These are phyloP conservation scores for Lathyrus oleraceus DNA, from an alignment of 306 rosid species.

Conservation along the genomic window DNA sequence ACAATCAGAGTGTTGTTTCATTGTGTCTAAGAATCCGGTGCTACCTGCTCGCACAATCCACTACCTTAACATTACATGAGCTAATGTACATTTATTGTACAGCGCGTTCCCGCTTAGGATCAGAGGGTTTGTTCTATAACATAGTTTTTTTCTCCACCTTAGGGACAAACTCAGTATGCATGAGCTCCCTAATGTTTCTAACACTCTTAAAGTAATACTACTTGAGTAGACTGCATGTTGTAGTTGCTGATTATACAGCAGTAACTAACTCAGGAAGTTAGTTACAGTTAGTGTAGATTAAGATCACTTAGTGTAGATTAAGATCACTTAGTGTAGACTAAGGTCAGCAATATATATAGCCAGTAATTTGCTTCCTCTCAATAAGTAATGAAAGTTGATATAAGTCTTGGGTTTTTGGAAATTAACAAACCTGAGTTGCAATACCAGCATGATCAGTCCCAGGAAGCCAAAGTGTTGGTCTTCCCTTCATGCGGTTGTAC, in stretches of 20 bases:
- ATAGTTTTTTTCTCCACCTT: not conserved
- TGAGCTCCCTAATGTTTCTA: not conserved
- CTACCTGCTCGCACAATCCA: not conserved
- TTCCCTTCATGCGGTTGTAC: conserved; percentile 94
- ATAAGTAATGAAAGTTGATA: not conserved
- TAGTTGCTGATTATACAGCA: not conserved
- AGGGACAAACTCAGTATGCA: not conserved
- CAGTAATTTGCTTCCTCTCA: not conserved
- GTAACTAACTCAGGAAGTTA: not conserved
- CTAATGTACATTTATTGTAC: not conserved
- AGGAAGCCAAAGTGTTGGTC: conserved; percentile 96
- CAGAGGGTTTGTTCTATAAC: not conserved
- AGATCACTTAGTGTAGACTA: not conserved
- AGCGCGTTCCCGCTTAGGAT: not conserved
- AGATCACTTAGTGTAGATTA: not conserved
- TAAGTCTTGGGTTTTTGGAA: not conserved
- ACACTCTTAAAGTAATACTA: not conserved
- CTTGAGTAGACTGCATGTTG: not conserved
- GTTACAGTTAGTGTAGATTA: not conserved
- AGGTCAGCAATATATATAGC: not conserved
- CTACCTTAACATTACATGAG: not conserved
- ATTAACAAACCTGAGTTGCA: conserved; percentile 84
- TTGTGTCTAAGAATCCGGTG: not conserved
- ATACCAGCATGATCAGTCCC: conserved; percentile 99
- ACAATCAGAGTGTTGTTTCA: not conserved